Evolutionary conservation across 192 early-diverging fungal species (phyloP).

Genomic region (Umbelopsis sp.): DNA sequence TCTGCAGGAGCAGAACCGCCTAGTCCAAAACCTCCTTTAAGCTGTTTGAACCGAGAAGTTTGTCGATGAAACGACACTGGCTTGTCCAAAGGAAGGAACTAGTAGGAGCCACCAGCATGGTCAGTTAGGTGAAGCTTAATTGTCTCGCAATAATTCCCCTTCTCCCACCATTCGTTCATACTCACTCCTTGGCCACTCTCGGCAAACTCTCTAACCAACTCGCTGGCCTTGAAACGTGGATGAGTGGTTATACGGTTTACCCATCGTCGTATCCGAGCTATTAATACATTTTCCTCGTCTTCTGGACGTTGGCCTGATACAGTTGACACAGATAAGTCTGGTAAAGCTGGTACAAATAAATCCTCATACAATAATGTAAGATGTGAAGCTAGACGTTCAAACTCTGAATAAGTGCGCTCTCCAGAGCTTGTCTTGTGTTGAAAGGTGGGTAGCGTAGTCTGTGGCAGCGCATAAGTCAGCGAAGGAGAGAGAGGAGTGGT

Average conservation of each 20-base stretch:
- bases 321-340: background rate
- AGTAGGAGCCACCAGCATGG: background rate
- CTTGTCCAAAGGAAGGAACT: background rate
- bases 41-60: background rate
- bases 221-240: background rate
- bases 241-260: background rate
- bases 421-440: background rate
- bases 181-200: slow-evolving; percentile 9
- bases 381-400: background rate
- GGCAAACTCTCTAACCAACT: background rate
- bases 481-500: background rate
- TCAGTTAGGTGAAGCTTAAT: background rate
- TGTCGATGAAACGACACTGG: slow-evolving; percentile 3
- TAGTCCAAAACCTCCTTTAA: background rate
- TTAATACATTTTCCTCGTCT: background rate
- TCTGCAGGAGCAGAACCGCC: background rate
- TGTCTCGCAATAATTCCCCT: background rate
- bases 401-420: background rate
- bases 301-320: background rate
- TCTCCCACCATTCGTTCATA: background rate
- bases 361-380: background rate
- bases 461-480: background rate
- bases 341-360: slow-evolving; percentile 12
- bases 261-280: slow-evolving; percentile 3
- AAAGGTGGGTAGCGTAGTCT: background rate